A percentile compares a stretch with the other conserved stretches of the same genome.
These are phyloP conservation scores for Yamadazyma kitorensis DNA, from an alignment of 805 yeast genomes.

Conservation along the genomic window DNA sequence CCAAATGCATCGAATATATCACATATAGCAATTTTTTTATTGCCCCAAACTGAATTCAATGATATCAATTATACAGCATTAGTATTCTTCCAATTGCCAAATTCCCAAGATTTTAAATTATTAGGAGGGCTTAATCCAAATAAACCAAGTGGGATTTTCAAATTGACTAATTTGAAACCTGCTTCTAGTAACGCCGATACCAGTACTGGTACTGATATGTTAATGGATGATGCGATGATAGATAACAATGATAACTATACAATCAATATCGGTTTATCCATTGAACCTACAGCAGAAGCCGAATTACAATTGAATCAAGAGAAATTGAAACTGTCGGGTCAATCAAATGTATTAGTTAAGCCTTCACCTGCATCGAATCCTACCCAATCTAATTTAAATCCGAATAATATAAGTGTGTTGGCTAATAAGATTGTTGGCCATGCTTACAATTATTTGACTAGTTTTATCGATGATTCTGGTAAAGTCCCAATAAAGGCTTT, in stretches of 20 bases:
- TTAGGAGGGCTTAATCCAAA: constrained; percentile 58
- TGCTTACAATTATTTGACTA: constrained; percentile 86
- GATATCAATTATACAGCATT: constrained; percentile 78
- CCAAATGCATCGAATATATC: constrained; percentile 64
- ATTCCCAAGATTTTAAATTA: constrained; percentile 56
- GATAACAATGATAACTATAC: constrained; percentile 25
- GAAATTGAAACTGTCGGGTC: constrained; percentile 19
- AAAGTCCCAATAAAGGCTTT: constrained; percentile 85
- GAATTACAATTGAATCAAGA: constrained; percentile 50
- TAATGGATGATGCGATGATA: constrained; percentile 28
- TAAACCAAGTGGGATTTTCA: constrained; percentile 92
- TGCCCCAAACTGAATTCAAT: constrained; percentile 68
- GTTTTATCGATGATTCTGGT: constrained; percentile 79
- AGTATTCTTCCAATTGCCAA: constrained; percentile 82
- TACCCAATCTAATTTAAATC: constrained; percentile 11
- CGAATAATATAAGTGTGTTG: constrained; percentile 45
- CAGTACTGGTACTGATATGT: constrained; percentile 9
- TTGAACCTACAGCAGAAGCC: constrained; percentile 75
- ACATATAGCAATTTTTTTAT: constrained; percentile 77
- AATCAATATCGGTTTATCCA: constrained; percentile 76
- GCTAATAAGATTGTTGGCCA: constrained; percentile 89
- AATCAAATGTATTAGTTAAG: constrained; percentile 13
- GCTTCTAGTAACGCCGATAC: constrained; percentile 36
- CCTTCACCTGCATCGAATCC: constrained; percentile 17
- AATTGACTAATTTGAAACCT: constrained; percentile 50